These are phyloP conservation scores for Chlamydomonas sp. DNA, from an alignment of 139 green algal species.

Conservation along the genomic window DNA sequence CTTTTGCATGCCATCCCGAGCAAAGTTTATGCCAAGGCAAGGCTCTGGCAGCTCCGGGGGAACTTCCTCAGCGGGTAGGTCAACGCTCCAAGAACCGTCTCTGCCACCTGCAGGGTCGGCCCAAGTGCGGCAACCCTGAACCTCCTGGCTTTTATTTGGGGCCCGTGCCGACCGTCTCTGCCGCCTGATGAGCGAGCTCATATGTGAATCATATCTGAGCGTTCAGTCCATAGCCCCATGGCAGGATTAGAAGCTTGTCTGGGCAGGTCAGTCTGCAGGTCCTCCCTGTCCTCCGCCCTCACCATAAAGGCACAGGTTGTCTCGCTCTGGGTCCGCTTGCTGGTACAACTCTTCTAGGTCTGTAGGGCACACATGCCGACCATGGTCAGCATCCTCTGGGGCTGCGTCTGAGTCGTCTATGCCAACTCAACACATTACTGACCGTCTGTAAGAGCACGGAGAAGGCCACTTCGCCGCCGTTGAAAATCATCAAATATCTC, in stretches of 20 bases:
- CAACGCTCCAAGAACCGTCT: conserved; percentile 90
- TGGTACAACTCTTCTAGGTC: conserved; percentile 84
- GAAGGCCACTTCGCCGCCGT: conserved; percentile 59
- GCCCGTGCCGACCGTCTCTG: too few species aligned
- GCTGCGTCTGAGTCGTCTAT: not conserved
- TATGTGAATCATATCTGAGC: too few species aligned
- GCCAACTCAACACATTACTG: conserved; percentile 1
- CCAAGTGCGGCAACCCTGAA: too few species aligned
- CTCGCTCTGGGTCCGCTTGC: conserved; percentile 85
- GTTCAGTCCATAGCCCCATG: too few species aligned
- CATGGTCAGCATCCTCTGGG: not conserved
- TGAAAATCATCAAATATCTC: conserved; percentile 77
- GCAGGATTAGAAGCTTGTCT: not conserved
- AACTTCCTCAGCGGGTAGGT: conserved; percentile 96
- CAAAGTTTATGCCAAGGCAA: conserved; percentile 98
- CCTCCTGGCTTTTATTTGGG: too few species aligned
- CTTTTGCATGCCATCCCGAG: conserved; percentile 90
- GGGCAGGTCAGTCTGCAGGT: not conserved
- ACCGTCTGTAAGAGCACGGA: conserved; percentile 79
- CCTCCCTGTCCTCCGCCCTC: not conserved
- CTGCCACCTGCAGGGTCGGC: conserved; percentile 62
- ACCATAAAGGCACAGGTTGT: conserved; percentile 99
- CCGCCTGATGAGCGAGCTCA: too few species aligned
- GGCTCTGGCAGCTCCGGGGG: conserved; percentile 98
- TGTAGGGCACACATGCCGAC: conserved; percentile 29